Conservation (phyloP, 306 rosid species). For the Prunus fruticosa region DNA sequence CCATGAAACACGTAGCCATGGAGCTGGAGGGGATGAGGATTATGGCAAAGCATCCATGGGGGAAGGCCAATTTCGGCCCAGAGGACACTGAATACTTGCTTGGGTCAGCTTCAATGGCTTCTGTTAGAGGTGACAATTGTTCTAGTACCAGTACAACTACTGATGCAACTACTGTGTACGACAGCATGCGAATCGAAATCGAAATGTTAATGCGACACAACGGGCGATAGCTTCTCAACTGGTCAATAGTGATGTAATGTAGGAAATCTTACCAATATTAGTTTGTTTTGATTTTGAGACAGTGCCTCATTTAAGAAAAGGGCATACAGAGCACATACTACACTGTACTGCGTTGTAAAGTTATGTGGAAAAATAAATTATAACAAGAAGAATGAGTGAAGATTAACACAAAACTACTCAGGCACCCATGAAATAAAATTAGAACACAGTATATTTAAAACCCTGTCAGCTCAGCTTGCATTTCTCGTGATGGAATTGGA, state of each 20-base stretch:
- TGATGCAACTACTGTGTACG: slow-evolving; percentile 1
- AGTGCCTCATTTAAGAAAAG: too few species aligned
- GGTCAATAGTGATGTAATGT: too few species aligned
- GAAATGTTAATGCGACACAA: slow-evolving; percentile 13
- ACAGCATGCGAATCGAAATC: slow-evolving; percentile 15
- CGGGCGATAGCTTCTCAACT: not conserved
- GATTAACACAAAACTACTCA: not conserved
- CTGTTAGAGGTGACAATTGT: not conserved
- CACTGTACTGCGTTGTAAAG: not conserved
- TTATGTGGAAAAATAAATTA: not conserved
- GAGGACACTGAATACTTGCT: slow-evolving; percentile 7
- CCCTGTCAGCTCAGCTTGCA: not conserved
- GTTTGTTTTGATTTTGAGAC: not conserved
- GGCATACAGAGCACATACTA: not conserved
- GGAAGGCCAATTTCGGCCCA: not conserved
- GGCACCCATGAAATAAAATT: not conserved
- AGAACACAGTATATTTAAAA: not conserved
- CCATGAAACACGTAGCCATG: slow-evolving; percentile 18
- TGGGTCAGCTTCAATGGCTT: not conserved
- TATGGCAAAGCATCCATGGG: not conserved
- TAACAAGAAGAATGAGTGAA: not conserved
- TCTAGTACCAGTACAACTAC: not conserved
- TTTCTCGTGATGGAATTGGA: not conserved
- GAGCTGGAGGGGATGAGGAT: slow-evolving; percentile 15
- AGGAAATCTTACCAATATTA: not conserved